Evolutionary conservation across 2,329 filamentous ascomycete species (phyloP).

Genomic region (Paracorniculantispora psalliotae): DNA sequence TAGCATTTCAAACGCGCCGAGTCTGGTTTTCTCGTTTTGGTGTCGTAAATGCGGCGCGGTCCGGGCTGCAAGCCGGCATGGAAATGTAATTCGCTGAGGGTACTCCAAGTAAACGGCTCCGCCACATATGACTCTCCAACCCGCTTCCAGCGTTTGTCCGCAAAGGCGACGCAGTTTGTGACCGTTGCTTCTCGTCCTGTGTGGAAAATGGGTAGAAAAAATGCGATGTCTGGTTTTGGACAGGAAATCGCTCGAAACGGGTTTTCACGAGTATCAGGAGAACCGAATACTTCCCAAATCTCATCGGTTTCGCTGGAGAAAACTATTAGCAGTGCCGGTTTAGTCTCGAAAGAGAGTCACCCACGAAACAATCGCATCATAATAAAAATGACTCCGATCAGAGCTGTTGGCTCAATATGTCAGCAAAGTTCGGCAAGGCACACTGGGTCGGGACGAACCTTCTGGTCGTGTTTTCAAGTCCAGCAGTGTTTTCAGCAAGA

Average conservation of each 20-base stretch:
- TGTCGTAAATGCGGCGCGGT: slow-evolving; percentile 10
- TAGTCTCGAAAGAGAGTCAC: not conserved
- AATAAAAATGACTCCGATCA: slow-evolving; percentile 19
- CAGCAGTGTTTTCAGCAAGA: not conserved
- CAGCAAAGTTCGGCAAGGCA: not conserved
- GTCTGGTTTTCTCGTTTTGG: not conserved
- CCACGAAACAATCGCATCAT: slow-evolving; percentile 15
- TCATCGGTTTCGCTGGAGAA: no score
- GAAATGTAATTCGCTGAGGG: not conserved
- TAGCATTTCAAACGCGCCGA: slow-evolving; percentile 13
- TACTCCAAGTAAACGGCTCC: slow-evolving; percentile 17
- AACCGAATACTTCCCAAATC: no score
- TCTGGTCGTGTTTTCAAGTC: slow-evolving; percentile 5
- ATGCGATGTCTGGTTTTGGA: slow-evolving; percentile 16
- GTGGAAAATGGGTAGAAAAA: slow-evolving; percentile 17
- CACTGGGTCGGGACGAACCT: not conserved
- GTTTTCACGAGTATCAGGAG: no score
- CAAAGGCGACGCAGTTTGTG: not conserved
- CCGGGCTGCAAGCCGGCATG: slow-evolving; percentile 9
- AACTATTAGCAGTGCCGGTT: no score
- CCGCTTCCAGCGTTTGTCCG: slow-evolving; percentile 7
- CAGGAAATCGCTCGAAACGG: no score
- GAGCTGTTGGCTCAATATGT: not conserved
- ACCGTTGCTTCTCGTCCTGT: not conserved
- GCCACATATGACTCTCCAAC: not conserved